These are phyloP conservation scores for Arabidopsis thaliana DNA, from an alignment of 345 rosid genomes.

Conservation along the genomic window TAIR10.1 NC_003070.9:23525501-23526000, in stretches of 20 bases:
- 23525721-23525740: conserved; percentile 99
- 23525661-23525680: conserved; percentile 21
- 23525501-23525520: conserved; percentile 79
- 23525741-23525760: conserved; percentile 84
- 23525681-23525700: not conserved
- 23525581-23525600: conserved; percentile 89
- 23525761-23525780: conserved; percentile 77
- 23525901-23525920: conserved; percentile 85
- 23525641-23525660: conserved; percentile 12
- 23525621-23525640: conserved; percentile 15
- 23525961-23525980: not conserved
- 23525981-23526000: not conserved
- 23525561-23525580: conserved; percentile 93
- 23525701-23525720: conserved; percentile 57
- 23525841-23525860: conserved; percentile 90
- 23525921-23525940: conserved; percentile 87
- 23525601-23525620: conserved; percentile 97
- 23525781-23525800: conserved; percentile 80
- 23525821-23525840: conserved; percentile 75
- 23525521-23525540: conserved; percentile 91
- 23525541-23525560: conserved; percentile 87
- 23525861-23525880: conserved; percentile 84
- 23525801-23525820: conserved; percentile 75
- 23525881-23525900: conserved; percentile 91
- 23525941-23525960: not conserved